A percentile compares a stretch with the other conserved stretches of the same genome.
These are phyloP conservation scores for Botrytis medusae DNA, from an alignment of 2,329 filamentous ascomycete species.

Conservation along the genomic window DNA sequence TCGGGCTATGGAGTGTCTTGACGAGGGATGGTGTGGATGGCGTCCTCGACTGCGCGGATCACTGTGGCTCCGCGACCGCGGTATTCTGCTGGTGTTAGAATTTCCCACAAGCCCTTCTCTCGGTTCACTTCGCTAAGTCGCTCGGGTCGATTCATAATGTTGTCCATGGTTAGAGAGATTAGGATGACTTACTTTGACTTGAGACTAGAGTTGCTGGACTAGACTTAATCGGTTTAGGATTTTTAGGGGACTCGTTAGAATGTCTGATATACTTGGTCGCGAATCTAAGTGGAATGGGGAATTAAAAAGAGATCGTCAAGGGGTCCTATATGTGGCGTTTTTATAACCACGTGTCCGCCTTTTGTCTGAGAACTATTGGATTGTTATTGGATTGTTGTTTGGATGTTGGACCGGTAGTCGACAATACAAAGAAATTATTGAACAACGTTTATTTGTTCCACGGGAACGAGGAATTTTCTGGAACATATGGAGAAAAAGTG, in stretches of 20 bases:
- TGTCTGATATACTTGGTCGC: not conserved
- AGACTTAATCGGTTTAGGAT: not conserved
- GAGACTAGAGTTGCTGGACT: not conserved
- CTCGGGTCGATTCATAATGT: not conserved
- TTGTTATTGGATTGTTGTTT: not conserved
- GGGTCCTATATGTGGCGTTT: not conserved
- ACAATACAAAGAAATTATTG: not conserved
- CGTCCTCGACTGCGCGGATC: not conserved
- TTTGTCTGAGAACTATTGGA: not conserved
- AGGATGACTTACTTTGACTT: not conserved
- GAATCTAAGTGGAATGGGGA: not conserved
- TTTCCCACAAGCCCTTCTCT: not conserved
- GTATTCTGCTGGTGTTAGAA: not conserved
- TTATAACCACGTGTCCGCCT: not conserved
- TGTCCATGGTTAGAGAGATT: not conserved
- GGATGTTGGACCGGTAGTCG: not conserved
- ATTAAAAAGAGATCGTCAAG: not conserved
- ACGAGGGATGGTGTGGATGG: not conserved
- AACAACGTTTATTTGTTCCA: not conserved
- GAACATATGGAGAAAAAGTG: not conserved
- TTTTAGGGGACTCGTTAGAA: not conserved
- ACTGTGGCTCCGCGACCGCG: not conserved
- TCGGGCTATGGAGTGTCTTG: not conserved
- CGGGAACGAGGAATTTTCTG: not conserved
- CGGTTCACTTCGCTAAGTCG: not conserved